A percentile compares a stretch with the other conserved stretches of the same genome.
These are phyloP conservation scores for Solanum hybrid DNA, from an alignment of 305 asterid species.

Conservation along the genomic window DNA sequence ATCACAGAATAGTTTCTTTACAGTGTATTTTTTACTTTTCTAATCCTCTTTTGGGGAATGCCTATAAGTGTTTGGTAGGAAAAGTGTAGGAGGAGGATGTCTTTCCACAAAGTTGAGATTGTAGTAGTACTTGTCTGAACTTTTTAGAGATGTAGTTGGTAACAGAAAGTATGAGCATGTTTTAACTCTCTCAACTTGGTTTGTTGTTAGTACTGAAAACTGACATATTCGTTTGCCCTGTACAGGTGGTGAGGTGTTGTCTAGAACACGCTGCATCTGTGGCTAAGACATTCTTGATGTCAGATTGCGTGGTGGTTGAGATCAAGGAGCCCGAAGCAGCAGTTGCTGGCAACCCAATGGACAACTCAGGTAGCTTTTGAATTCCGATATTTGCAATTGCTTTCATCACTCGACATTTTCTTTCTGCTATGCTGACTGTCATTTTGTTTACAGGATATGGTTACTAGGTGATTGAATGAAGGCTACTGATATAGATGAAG, in stretches of 20 bases:
- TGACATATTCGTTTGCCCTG: not conserved
- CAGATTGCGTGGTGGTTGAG: constrained; percentile 95
- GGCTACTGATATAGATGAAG: not conserved
- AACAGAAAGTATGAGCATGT: not conserved
- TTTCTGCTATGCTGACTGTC: not conserved
- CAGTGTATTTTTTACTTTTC: not conserved
- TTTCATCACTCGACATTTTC: not conserved
- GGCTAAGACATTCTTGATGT: constrained; percentile 94
- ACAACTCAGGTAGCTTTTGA: constrained; percentile 62
- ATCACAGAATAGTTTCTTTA: not conserved
- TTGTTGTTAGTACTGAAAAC: not conserved
- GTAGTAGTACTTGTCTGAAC: not conserved
- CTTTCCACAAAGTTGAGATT: not conserved
- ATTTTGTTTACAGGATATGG: constrained; percentile 39
- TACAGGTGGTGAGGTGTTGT: constrained; percentile 93
- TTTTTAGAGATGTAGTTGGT: not conserved
- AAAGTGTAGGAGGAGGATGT: not conserved
- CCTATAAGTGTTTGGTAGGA: not conserved
- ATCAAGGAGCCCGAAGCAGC: constrained; percentile 83
- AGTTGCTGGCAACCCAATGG: constrained; percentile 79
- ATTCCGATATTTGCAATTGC: not conserved
- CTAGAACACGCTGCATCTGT: constrained; percentile 92
- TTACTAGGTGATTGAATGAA: constrained; percentile 27
- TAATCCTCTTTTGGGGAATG: not conserved
- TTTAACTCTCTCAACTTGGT: not conserved